Evolutionary conservation across 371 early-diverging fungal genomes (phyloP).

Genomic region (Chytridiales sp.): DNA sequence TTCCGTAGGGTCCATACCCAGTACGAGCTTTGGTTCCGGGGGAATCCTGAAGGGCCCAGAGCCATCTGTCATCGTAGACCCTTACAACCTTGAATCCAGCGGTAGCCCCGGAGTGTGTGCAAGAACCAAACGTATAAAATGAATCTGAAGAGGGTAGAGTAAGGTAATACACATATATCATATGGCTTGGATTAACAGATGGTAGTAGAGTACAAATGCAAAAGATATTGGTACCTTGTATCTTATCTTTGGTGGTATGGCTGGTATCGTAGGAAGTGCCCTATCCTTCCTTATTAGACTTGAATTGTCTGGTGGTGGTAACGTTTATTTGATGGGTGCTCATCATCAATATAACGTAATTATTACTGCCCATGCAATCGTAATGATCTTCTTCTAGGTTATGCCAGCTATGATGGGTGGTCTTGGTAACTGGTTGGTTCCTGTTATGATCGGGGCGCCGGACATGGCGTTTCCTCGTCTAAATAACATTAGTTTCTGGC

Average conservation of each 20-base stretch:
- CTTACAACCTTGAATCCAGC: too few relatives aligned
- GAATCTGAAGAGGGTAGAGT: too few relatives aligned
- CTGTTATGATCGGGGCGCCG: constrained; percentile 55
- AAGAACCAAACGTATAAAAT: too few relatives aligned
- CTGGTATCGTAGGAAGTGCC: constrained; percentile 49
- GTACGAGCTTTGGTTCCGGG: too few relatives aligned
- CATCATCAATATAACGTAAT: constrained; percentile 58
- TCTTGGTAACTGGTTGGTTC: constrained; percentile 53
- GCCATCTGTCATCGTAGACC: too few relatives aligned
- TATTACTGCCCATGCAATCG: constrained; percentile 59
- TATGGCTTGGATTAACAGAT: constrained; percentile 40
- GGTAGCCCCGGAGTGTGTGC: too few relatives aligned
- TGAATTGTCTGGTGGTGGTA: constrained; percentile 47
- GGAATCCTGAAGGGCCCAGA: too few relatives aligned
- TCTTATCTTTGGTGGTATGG: constrained; percentile 41
- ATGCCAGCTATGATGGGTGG: constrained; percentile 49
- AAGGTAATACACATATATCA: constrained; percentile 9
- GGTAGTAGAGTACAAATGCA: constrained; percentile 48
- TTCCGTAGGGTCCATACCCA: too few relatives aligned
- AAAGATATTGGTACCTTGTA: constrained; percentile 47
- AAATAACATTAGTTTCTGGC: constrained; percentile 61
- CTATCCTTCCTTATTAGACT: constrained; percentile 46
- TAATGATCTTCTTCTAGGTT: constrained; percentile 59
- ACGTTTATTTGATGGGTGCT: constrained; percentile 43
- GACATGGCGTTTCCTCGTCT: constrained; percentile 53